Percentiles rank a stretch among this genome's conserved stretches.
Conservation (phyloP, 352 stramenopile genomes). For the Globisporangium emineosum region DNA sequence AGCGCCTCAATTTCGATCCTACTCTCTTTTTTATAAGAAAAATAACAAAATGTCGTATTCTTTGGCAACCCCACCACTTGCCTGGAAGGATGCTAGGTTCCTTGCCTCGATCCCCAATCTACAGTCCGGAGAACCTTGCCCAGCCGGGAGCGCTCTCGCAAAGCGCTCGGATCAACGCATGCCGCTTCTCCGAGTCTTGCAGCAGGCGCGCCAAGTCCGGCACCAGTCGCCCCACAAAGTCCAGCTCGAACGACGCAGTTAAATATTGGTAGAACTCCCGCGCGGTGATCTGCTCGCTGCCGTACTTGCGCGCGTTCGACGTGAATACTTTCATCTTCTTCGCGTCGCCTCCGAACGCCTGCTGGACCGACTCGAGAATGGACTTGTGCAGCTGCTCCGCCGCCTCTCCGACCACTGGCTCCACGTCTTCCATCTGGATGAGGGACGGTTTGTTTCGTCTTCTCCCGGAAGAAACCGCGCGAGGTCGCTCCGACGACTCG, state of each 20-base stretch:
- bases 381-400: slow-evolving; percentile 80
- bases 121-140: slow-evolving; percentile 80
- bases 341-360: slow-evolving; percentile 64
- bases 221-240: slow-evolving; percentile 84
- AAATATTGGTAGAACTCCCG: slow-evolving; percentile 90
- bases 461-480: slow-evolving; percentile 37
- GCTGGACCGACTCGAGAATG: slow-evolving; percentile 73
- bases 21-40: neutral
- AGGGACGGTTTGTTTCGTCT: slow-evolving; percentile 45
- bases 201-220: slow-evolving; percentile 80
- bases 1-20: neutral
- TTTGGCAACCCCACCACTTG: neutral
- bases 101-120: slow-evolving; percentile 12
- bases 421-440: slow-evolving; percentile 71
- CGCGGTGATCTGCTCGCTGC: slow-evolving; percentile 81
- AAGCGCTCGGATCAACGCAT: slow-evolving; percentile 76
- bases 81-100: too few relatives aligned
- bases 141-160: slow-evolving; percentile 82
- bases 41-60: slow-evolving; percentile 4
- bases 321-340: slow-evolving; percentile 89
- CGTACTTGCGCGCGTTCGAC: slow-evolving; percentile 81
- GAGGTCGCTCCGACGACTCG: slow-evolving; percentile 24
- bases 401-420: slow-evolving; percentile 80
- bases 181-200: slow-evolving; percentile 82
- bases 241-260: slow-evolving; percentile 83